These are phyloP conservation scores for Spiraea crenata DNA, from an alignment of 331 rosid genomes.

Conservation along the genomic window DNA sequence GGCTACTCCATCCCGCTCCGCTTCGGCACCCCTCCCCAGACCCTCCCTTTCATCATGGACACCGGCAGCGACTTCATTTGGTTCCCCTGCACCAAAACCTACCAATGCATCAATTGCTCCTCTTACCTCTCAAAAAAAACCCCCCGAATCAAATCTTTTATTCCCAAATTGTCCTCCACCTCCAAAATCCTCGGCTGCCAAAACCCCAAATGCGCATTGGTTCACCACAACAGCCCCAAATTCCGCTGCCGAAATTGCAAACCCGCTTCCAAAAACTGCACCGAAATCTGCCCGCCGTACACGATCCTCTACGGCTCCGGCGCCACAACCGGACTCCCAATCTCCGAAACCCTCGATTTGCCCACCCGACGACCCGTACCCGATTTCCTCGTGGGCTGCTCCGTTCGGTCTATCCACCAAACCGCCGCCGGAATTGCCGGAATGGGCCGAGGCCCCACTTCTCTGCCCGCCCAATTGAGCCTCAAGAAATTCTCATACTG, in stretches of 20 bases:
- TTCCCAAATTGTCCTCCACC: conserved; percentile 59
- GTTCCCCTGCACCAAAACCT: conserved; percentile 74
- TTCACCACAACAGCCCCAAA: conserved; percentile 33
- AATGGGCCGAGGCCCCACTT: conserved; percentile 65
- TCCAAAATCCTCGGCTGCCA: conserved; percentile 52
- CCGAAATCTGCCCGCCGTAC: conserved; percentile 55
- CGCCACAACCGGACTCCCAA: conserved; percentile 51
- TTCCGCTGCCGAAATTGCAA: conserved; percentile 48
- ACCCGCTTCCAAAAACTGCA: conserved; percentile 34
- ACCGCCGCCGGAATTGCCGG: conserved; percentile 73
- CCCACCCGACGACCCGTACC: conserved; percentile 29
- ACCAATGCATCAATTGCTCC: conserved; percentile 54
- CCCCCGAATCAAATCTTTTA: conserved; percentile 36
- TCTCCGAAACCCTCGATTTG: conserved; percentile 53
- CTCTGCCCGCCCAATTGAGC: conserved; percentile 67
- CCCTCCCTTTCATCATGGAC: conserved; percentile 48
- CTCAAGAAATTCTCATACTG: conserved; percentile 70
- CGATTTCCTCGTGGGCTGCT: conserved; percentile 66
- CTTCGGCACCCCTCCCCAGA: conserved; percentile 76
- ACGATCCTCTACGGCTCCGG: conserved; percentile 60
- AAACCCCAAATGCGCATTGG: conserved; percentile 55
- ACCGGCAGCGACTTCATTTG: conserved; percentile 85
- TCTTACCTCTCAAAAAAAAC: conserved; percentile 46
- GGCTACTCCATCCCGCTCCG: conserved; percentile 62
- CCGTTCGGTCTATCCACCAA: conserved; percentile 55